Evolutionary conservation across 768 basidiomycete genomes (phyloP), one percentile per base, ranked within the genome.

Genomic region (Rhodosporidiobolus odoratus): DNA sequence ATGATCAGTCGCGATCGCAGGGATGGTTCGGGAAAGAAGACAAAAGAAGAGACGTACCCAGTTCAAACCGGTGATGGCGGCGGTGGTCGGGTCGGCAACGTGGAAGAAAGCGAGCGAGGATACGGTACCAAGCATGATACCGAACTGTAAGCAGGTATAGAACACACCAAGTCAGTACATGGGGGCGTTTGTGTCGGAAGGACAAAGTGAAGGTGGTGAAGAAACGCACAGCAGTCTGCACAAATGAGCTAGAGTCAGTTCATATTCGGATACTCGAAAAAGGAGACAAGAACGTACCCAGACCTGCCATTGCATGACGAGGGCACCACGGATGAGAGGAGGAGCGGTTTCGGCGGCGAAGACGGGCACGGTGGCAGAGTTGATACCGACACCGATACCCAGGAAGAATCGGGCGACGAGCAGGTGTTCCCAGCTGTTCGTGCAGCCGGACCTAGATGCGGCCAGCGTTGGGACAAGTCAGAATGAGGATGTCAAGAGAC

Each of bases 261-360:
- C 9, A 19, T 19, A 7, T 17, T 27, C 2, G 15, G 41, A 38
- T 25, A 43, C 3, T 21, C 19, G n/a, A 25, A 32, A 17, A 17
- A 21, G 30, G 53, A 54, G 21, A 6, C 8, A n/a, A 45, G 19
- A 23, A 40, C 65, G 50, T n/a, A 66, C 65, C 68, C 82, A 82
- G 2, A 83, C 78, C 61, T 82, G 82, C 91, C 92, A 94, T 77
- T 86, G 89, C 92, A 94, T 95, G 68, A 92, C 90, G 47, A 95
- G 85, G 2, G 87, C 92, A 66, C 92, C 92, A 76, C 93, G 87
- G 68, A 96, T 91, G 25, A 81, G 81, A 0, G 92, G 86, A 0
- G 93, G 93, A 0, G 87, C 83, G 76, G 88, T 87, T 79, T 97
- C 89, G 3, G 89, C 88, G 0, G 88, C 85, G 69, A 86, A 89